Base-by-base conservation (phyloP, 495 filamentous ascomycete species). In the Tetracladium setigerum region DNA sequence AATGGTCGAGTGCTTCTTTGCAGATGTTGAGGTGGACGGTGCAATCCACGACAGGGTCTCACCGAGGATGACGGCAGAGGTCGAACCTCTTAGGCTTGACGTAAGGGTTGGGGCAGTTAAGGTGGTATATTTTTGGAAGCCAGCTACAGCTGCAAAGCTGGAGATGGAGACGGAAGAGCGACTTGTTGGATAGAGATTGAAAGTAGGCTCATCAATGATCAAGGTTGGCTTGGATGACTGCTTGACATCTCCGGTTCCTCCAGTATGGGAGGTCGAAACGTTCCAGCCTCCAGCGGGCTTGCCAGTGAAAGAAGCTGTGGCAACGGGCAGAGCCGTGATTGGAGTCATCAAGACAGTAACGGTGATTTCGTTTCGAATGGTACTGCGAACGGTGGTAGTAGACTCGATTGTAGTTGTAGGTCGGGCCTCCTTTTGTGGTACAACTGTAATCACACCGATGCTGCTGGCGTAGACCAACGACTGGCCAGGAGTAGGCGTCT, bases 401-500 rank as follows among this genome's bases (percentile, higher is more conserved):
- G 7, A 27, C 22, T 27, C 3, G 3, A 27, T 7, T 7, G 22
- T 27, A 27, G 22, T 27, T 27, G 7, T 27, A 7, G 22, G 22
- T 7, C 7, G 3, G 7, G 22, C 22, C 7, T 3, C 7, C n/a
- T n/a, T n/a, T 27, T 27, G 22, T 27, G 22, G 22, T 27, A 27
- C 22, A 27, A 57, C 40, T 1, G 40, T 45, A 14, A 34, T 40
- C 36, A 52, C 52, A 18, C 51, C 45, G 22, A 37, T 39, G n/a
- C 38, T 53, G 6, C 50, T 57, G 12, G 37, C 18, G 31, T 45
- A 30, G 6, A 49, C 38, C n/a, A 52, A 49, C 4, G 47, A 46
- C 14, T 38, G 16, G 2, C 17, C 37, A 4, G 51, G 11, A 31
- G 17, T 31, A 37, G 50, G 50, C 18, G 47, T 31, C 7, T 35